Evolutionary conservation across 345 rosid genomes (phyloP).

Genomic region (Diplotaxis tenuifolia): DNA sequence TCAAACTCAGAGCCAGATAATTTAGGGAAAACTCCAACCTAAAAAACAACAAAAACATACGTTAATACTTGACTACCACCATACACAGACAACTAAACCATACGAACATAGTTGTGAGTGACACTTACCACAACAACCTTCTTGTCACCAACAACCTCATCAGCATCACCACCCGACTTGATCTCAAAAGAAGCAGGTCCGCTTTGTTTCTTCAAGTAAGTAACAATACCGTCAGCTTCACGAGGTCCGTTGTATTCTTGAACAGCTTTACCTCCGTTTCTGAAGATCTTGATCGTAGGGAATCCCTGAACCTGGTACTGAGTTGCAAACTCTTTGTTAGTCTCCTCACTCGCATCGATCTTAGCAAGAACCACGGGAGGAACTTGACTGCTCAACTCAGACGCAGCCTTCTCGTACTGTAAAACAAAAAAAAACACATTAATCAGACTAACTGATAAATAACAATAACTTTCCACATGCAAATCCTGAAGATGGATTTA

Average conservation of each 20-base stretch:
- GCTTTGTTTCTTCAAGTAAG: conserved; percentile 79
- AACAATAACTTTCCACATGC: too few species aligned
- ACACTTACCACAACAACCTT: conserved; percentile 70
- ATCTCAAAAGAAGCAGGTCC: conserved; percentile 91
- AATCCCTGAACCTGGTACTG: conserved; percentile 68
- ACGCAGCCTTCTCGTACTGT: conserved; percentile 94
- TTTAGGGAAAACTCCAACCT: conserved; percentile 91
- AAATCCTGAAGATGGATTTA: too few species aligned
- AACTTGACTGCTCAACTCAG: conserved; percentile 62
- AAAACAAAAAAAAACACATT: conserved; percentile 4
- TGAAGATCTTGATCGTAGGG: conserved; percentile 81
- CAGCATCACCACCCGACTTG: conserved; percentile 65
- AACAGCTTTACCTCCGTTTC: conserved; percentile 72
- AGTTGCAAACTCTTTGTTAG: conserved; percentile 61
- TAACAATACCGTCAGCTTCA: conserved; percentile 84
- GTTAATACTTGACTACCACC: neutral
- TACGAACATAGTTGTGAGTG: neutral
- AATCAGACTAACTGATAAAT: neutral
- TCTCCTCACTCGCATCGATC: conserved; percentile 84
- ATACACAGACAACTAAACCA: neutral
- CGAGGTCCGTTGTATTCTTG: conserved; percentile 96
- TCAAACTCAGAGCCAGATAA: conserved; percentile 83
- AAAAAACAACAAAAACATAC: conserved; percentile 23
- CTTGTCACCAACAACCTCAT: conserved; percentile 54
- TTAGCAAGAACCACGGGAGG: conserved; percentile 76